Evolutionary conservation across 345 rosid genomes (phyloP).

Genomic region (Passiflora organensis): DNA sequence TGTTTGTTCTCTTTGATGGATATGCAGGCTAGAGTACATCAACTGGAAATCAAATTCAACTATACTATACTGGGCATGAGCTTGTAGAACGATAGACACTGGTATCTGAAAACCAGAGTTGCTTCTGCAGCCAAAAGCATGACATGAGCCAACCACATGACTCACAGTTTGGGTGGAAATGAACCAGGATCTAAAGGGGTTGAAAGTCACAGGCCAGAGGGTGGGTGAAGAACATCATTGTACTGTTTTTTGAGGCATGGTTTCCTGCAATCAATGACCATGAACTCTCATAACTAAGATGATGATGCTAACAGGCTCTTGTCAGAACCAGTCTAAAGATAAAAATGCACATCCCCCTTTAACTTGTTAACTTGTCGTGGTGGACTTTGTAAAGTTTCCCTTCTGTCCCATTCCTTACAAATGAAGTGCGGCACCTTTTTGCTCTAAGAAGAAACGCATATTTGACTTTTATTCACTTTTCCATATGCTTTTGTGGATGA

Average conservation of each 20-base stretch:
- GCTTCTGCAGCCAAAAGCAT: too few species aligned
- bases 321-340: constrained; percentile 3
- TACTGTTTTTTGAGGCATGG: constrained; percentile 26
- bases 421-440: background rate
- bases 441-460: too few species aligned
- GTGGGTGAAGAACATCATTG: constrained; percentile 18
- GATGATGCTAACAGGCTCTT: constrained; percentile 10
- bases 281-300: constrained; percentile 6
- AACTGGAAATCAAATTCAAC: too few species aligned
- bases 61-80: too few species aligned
- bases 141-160: too few species aligned
- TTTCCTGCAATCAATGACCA: constrained; percentile 17
- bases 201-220: too few species aligned
- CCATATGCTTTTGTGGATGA: background rate
- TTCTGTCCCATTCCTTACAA: background rate
- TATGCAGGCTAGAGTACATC: constrained; percentile 34
- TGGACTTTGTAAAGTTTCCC: constrained; percentile 16
- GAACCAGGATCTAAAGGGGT: too few species aligned
- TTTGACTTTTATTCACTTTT: too few species aligned
- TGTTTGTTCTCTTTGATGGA: constrained; percentile 10
- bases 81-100: too few species aligned
- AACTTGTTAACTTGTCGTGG: constrained; percentile 38
- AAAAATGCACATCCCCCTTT: constrained; percentile 7
- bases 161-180: too few species aligned
- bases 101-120: too few species aligned